Conservation (phyloP, 192 early-diverging fungal species). For the Anaeromyces robustus region DNA sequence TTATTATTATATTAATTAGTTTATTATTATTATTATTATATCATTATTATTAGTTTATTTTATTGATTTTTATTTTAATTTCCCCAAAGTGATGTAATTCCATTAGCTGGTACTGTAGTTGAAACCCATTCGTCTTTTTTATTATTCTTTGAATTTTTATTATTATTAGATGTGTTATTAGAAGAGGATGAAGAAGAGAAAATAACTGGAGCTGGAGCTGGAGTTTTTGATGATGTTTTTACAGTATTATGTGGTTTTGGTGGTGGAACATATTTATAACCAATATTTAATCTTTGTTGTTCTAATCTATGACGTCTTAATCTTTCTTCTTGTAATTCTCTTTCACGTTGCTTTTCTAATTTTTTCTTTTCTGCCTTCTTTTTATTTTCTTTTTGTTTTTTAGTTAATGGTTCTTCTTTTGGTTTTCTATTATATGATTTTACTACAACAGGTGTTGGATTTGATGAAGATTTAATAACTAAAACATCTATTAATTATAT, state of each 20-base stretch:
- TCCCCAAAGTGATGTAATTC: not conserved
- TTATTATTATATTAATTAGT: too few relatives aligned
- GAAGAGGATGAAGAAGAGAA: too few relatives aligned
- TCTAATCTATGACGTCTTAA: not conserved
- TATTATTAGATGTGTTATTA: too few relatives aligned
- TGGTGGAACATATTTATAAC: not conserved
- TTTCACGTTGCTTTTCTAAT: not conserved
- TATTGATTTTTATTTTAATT: too few relatives aligned
- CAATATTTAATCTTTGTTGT: not conserved
- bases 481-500: not conserved
- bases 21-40: too few relatives aligned
- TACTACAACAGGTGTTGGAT: not conserved
- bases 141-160: not conserved
- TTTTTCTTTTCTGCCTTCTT: not conserved
- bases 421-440: not conserved
- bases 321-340: not conserved
- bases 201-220: not conserved
- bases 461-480: not conserved
- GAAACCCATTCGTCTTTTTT: not conserved
- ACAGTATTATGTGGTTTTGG: not conserved
- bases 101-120: not conserved
- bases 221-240: not conserved
- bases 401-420: not conserved
- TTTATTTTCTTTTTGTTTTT: not conserved
- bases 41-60: too few relatives aligned